Conservation (phyloP, 140 eudicot species). For the Senecio squalidus region DNA sequence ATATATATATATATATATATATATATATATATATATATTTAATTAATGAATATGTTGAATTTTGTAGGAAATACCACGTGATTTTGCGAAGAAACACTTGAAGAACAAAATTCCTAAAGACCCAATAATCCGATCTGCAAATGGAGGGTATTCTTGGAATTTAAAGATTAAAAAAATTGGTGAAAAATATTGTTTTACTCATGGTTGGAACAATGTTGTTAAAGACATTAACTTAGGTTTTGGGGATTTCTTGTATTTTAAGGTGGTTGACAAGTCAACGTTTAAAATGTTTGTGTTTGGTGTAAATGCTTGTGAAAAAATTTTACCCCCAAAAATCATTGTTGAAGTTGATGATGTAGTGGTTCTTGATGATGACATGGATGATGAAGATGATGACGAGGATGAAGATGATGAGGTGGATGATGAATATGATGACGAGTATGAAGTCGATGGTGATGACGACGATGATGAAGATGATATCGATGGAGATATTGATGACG, state of each 20-base stretch:
- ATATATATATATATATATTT: no score
- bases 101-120: no score
- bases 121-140: no score
- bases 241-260: not conserved
- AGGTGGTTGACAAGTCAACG: not conserved
- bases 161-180: no score
- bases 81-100: no score
- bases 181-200: not conserved
- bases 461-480: not conserved
- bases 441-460: not conserved
- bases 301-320: not conserved
- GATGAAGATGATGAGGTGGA: not conserved
- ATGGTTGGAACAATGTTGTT: not conserved
- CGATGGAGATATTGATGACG: not conserved
- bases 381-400: not conserved
- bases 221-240: not conserved
- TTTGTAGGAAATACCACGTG: no score
- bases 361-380: not conserved
- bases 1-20: no score
- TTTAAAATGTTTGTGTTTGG: not conserved
- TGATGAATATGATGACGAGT: not conserved
- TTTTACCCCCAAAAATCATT: not conserved
- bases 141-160: no score
- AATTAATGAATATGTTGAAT: no score
- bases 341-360: not conserved